These are phyloP conservation scores for Nannochloropsis oceanica DNA, from an alignment of 108 stramenopile species.

Conservation along the genomic window DNA sequence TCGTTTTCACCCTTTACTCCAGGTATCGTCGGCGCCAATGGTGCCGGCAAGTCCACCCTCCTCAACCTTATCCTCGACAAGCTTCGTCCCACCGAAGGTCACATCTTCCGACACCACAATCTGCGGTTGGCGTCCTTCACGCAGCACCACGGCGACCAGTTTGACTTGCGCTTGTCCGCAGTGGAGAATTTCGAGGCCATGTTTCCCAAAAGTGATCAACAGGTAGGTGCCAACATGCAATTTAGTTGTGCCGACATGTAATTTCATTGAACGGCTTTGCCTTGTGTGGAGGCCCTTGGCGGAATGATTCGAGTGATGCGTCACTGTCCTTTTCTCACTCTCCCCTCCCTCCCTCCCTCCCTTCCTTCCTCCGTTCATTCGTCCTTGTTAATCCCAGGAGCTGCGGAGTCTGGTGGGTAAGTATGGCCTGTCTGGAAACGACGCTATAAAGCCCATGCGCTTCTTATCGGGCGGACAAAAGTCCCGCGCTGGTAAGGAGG, in stretches of 20 bases:
- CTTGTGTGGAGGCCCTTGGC: too few relatives aligned
- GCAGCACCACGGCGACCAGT: conserved; percentile 85
- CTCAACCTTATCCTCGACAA: conserved; percentile 81
- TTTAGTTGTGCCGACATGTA: background rate
- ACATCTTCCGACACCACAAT: conserved; percentile 63
- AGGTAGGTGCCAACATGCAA: conserved; percentile 18
- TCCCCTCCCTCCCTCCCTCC: too few relatives aligned
- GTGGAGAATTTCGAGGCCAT: conserved; percentile 65
- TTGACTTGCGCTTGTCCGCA: conserved; percentile 61
- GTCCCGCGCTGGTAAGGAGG: conserved; percentile 35
- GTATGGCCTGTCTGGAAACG: conserved; percentile 74
- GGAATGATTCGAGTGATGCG: too few relatives aligned
- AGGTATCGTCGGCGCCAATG: conserved; percentile 60
- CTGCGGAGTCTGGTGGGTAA: conserved; percentile 72
- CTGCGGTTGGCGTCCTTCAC: conserved; percentile 80
- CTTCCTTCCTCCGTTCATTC: background rate
- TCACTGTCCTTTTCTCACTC: too few relatives aligned
- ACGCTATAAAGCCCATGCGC: conserved; percentile 82
- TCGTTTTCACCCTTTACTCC: background rate
- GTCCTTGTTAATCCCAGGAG: conserved; percentile 25
- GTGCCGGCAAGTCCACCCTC: conserved; percentile 70
- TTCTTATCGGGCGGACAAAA: conserved; percentile 89
- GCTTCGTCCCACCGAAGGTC: conserved; percentile 53
- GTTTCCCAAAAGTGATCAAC: conserved; percentile 51
- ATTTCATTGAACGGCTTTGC: background rate